These are phyloP conservation scores for Phaeophleospora eucalypticola DNA, from an alignment of 2,329 filamentous ascomycete genomes.

Conservation along the genomic window DNA sequence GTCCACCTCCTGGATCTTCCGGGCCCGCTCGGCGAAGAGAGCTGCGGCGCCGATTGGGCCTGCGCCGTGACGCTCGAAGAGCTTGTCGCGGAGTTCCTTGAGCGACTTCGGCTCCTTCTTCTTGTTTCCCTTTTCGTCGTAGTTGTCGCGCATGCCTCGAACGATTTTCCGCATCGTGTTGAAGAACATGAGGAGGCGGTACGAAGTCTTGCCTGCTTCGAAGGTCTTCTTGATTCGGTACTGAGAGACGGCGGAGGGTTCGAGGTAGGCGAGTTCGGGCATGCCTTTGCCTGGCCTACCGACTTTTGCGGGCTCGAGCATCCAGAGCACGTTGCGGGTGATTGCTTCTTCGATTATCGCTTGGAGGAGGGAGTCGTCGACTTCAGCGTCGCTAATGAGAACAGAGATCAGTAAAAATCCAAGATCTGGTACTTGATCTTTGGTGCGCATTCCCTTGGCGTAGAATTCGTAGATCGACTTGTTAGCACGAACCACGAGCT, in stretches of 20 bases:
- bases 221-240: constrained; percentile 22
- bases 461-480: constrained; percentile 14
- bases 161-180: constrained; percentile 22
- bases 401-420: constrained; percentile 22
- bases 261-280: constrained; percentile 21
- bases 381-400: constrained; percentile 18
- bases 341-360: constrained; percentile 23
- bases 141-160: constrained; percentile 1
- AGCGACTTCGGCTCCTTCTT: constrained; percentile 6
- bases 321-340: constrained; percentile 26
- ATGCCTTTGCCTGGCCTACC: constrained; percentile 13
- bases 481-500: constrained; percentile 14
- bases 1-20: constrained; percentile 20
- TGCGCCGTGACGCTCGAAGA: constrained; percentile 21
- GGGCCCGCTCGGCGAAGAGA: constrained; percentile 14
- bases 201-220: constrained; percentile 19
- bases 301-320: constrained; percentile 17
- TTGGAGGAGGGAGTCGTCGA: constrained; percentile 13
- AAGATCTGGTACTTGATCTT: constrained; percentile 18
- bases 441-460: constrained; percentile 14
- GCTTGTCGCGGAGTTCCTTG: constrained; percentile 11
- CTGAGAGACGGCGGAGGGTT: constrained; percentile 13
- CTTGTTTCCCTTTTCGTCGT: background rate
- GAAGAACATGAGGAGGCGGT: constrained; percentile 22
- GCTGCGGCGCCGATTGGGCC: constrained; percentile 19